Conservation (phyloP, 1,284 basidiomycete species). For the Wallemia mellicola region DNA sequence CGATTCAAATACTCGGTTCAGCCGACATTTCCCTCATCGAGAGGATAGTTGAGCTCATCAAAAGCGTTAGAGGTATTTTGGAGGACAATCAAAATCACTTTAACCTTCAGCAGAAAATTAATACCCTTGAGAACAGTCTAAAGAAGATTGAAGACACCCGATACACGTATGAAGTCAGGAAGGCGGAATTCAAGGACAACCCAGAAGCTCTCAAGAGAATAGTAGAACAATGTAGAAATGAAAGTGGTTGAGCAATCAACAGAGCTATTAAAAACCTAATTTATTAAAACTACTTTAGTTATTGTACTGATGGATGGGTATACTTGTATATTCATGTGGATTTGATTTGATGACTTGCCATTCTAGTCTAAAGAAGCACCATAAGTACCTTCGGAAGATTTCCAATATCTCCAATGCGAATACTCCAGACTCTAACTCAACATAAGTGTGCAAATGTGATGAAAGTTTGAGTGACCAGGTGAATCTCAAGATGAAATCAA, state of each 20-base stretch:
- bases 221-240: neutral
- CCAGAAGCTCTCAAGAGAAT: neutral
- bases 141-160: neutral
- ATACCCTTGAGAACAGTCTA: neutral
- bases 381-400: slow-evolving; percentile 66
- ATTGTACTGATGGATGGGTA: neutral
- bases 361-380: slow-evolving; percentile 86
- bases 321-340: neutral
- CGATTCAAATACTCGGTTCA: neutral
- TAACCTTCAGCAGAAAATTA: neutral
- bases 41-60: neutral
- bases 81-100: neutral
- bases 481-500: slow-evolving; percentile 70
- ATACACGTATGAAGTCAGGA: neutral
- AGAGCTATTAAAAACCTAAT: neutral
- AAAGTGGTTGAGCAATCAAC: no score
- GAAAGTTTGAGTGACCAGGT: slow-evolving; percentile 85
- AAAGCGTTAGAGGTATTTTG: neutral
- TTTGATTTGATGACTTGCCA: slow-evolving; percentile 53
- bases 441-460: slow-evolving; percentile 51
- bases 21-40: neutral
- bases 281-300: neutral
- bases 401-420: slow-evolving; percentile 80
- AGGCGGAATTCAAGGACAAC: neutral
- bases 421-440: slow-evolving; percentile 51